These are phyloP conservation scores for Acanthamoeba royreba DNA, from an alignment of 208 protist species.

Conservation along the genomic window DNA sequence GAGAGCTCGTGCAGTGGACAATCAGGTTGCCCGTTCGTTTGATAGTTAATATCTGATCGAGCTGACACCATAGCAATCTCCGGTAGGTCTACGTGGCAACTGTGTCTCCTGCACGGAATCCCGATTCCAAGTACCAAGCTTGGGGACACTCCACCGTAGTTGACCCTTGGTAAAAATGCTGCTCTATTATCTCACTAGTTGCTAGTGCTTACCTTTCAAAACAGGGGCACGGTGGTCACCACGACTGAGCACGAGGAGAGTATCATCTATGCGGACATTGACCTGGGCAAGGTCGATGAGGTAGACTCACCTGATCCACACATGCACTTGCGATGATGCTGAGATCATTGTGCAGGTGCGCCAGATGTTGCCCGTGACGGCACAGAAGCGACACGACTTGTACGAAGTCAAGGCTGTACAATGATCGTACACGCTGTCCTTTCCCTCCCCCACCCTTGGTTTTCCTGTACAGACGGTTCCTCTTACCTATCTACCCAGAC, in stretches of 20 bases:
- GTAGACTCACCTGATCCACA: background rate
- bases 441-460: too few relatives aligned
- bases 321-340: background rate
- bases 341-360: conserved; percentile 12
- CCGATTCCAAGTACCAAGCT: conserved; percentile 86
- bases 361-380: conserved; percentile 55
- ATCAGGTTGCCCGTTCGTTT: conserved; percentile 42
- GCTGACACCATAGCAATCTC: conserved; percentile 80
- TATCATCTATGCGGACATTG: conserved; percentile 80
- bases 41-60: background rate
- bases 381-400: conserved; percentile 74
- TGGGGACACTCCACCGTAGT: conserved; percentile 96
- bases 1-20: conserved; percentile 78
- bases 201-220: background rate
- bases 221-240: conserved; percentile 76
- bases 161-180: conserved; percentile 79
- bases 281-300: conserved; percentile 55
- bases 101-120: conserved; percentile 93
- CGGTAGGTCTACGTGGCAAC: conserved; percentile 93
- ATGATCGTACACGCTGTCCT: too few relatives aligned
- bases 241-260: conserved; percentile 74
- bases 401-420: conserved; percentile 55
- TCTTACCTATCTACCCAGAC: too few relatives aligned
- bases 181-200: background rate
- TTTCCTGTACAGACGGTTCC: too few relatives aligned